Evolutionary conservation across 1,284 basidiomycete genomes (phyloP), one percentile per base, ranked within the genome.

Genomic region (Earliella scabrosa): DNA sequence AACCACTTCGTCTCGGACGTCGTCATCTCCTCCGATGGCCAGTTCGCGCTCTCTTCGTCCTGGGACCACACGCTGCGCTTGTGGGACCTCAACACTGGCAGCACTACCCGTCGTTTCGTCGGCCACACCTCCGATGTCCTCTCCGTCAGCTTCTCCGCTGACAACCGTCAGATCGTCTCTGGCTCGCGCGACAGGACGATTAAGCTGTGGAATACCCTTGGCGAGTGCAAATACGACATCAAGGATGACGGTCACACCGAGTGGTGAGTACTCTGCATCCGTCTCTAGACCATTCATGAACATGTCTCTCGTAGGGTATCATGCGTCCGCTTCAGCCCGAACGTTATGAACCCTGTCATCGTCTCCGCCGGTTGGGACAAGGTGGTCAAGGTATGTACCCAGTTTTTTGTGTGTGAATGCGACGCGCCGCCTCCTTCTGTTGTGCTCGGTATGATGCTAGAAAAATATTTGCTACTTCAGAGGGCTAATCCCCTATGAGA

Each of bases 1-100:
- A 98, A 98, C 83, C 96, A 98, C 85, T 99, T 99, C 74, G 97
- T 99, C 63, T 99, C 97, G 52, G 97, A 99, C 77, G 93, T 99
- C 68, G 96, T 97, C 71, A 94, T 97, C 76, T 97, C 95, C 60
- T 98, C 95, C 63, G 97, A 99, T 77, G 97, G 97, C 73, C 97
- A 99, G 82, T 99, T 99, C 76, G 97, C 97, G 52, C 92, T 99
- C 61, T 99, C 97, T 61, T 92, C 97, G 47, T 99, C 97, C 50
- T 99, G 97, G 97, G 97, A 99, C 82, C 97, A 99, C 83, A 98
- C 97, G 52, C 92, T 99, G 70, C 93, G 97, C 73, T 89, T 99
- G 62, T 99, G 97, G 97, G 97, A 98, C 77, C 85, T 98, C 59
- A 97, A 97, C 87, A 96, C 91, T 49, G 96, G 96, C 63, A 76